Base-by-base conservation (phyloP, 345 rosid genomes). In the Hibiscus trionum region DNA sequence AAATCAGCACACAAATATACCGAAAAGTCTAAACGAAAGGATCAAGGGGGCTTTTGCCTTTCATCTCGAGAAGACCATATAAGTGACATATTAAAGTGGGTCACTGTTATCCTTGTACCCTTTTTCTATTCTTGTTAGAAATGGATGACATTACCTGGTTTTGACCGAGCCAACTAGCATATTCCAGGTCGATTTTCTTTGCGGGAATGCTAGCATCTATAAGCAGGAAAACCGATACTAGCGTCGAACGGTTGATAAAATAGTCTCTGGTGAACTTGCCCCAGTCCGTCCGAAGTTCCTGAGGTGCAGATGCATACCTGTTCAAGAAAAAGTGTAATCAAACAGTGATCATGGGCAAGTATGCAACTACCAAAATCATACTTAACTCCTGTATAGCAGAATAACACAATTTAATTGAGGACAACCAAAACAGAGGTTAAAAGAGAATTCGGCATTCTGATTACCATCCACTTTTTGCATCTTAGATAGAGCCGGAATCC, bases 131-230 rank as follows among this genome's bases (percentile, higher is more conserved):
- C 55, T 16, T 8, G 16, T 27, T 61, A 56, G 4, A 3, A 10
- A 4, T 9, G 17, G n/a, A 11, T 60, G 66, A 61, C 27, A 21
- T 56, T 81, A 91, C 98, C 98, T 90, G 90, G 80, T 94, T 94
- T 82, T 90, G 86, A 64, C 97, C 97, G 76, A 94, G 89, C 99
- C 99, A 94, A 72, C 96, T 90, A 24, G 97, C 98, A 80, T 91
- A 94, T 15, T 91, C 97, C 14, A 94, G 96, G 79, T 94, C 99
- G 12, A 94, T 90, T 31, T 79, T 75, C 88, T 94, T 94, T 3
- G 86, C 85, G 67, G 98, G 92, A 77, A 94, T 94, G 77, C 97
- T 94, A 52, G 97, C 97, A 83, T 94, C 98, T 66, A 91, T 79
- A 39, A 94, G 97, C 73, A 94, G 88, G 84, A 94, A 91, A 4